A percentile compares a stretch with the other conserved stretches of the same genome.
Evolutionary conservation across 1,284 basidiomycete genomes (phyloP).

Genomic region (Agroathelia rolfsii): DNA sequence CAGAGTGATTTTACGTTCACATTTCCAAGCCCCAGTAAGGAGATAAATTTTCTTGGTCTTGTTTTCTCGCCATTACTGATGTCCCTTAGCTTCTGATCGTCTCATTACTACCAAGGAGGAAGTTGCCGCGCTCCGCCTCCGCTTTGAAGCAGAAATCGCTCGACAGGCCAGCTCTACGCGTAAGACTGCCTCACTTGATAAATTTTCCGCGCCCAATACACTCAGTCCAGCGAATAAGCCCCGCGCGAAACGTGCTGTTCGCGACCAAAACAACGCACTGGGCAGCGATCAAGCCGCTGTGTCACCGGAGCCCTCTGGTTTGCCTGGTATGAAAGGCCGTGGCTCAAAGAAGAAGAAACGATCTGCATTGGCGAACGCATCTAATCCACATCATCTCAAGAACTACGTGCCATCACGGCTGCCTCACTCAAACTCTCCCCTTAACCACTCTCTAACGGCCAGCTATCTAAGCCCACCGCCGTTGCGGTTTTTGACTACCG

Average conservation of each 20-base stretch:
- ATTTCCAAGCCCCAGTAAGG: slow-evolving; percentile 63
- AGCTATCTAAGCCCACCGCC: slow-evolving; percentile 49
- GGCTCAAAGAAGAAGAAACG: slow-evolving; percentile 81
- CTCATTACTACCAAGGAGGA: slow-evolving; percentile 57
- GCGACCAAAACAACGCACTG: slow-evolving; percentile 26
- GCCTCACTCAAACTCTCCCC: slow-evolving; percentile 40
- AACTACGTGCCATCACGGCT: slow-evolving; percentile 80
- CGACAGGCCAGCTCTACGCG: slow-evolving; percentile 53
- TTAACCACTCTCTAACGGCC: slow-evolving; percentile 33
- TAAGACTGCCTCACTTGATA: slow-evolving; percentile 31
- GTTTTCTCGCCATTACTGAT: slow-evolving; percentile 9
- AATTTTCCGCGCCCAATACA: slow-evolving; percentile 30
- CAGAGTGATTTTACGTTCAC: slow-evolving; percentile 45
- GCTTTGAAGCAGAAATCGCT: slow-evolving; percentile 63
- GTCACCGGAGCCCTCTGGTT: slow-evolving; percentile 27
- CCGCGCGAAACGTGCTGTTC: slow-evolving; percentile 30
- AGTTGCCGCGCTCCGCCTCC: slow-evolving; percentile 48
- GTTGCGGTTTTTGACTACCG: slow-evolving; percentile 55
- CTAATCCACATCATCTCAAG: slow-evolving; percentile 82
- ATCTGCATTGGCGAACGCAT: slow-evolving; percentile 74
- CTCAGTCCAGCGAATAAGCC: slow-evolving; percentile 13
- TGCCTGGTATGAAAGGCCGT: slow-evolving; percentile 26
- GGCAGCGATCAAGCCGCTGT: slow-evolving; percentile 25
- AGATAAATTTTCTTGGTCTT: slow-evolving; percentile 10
- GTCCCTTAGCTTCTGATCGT: slow-evolving; percentile 53